phyloP scores from a whole-genome alignment of 202 grass and related monocot species.

The Saccharum hybrid region DNA sequence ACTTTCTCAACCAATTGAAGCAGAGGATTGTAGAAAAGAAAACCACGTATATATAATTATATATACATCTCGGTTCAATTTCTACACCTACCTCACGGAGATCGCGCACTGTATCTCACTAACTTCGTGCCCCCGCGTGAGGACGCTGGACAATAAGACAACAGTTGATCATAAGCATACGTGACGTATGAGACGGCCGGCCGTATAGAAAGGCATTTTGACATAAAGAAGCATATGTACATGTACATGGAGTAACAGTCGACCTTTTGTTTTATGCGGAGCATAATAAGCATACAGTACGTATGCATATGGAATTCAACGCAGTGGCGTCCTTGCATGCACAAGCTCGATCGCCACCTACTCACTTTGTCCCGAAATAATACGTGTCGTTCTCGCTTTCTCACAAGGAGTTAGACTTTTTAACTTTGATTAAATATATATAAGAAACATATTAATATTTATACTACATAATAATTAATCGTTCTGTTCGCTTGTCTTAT shows the following conservation, averaged over 20 bases:
- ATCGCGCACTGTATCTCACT: neutral
- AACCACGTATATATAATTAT: neutral
- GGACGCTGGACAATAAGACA: neutral
- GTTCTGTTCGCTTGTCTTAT: too few relatives aligned
- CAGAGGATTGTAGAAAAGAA: neutral
- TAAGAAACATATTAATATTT: too few relatives aligned
- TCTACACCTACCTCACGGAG: neutral
- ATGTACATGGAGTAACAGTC: conserved; percentile 21
- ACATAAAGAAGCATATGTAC: conserved; percentile 41
- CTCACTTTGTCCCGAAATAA: too few relatives aligned
- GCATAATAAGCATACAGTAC: neutral
- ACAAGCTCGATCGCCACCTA: too few relatives aligned
- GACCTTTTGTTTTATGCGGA: conserved; percentile 37
- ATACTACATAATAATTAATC: too few relatives aligned
- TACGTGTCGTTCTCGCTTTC: too few relatives aligned
- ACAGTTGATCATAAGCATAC: conserved; percentile 38
- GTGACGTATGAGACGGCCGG: neutral
- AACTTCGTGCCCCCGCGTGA: conserved; percentile 15
- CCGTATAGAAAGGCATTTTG: neutral
- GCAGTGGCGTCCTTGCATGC: too few relatives aligned
- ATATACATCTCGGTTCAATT: conserved; percentile 5
- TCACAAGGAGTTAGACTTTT: too few relatives aligned
- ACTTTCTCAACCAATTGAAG: neutral
- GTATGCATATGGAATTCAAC: neutral
- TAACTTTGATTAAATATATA: too few relatives aligned